Percentiles rank a stretch among this genome's conserved stretches.
Evolutionary conservation across 345 rosid species (phyloP).

Genomic region (Rhodamnia rubescens): DNA sequence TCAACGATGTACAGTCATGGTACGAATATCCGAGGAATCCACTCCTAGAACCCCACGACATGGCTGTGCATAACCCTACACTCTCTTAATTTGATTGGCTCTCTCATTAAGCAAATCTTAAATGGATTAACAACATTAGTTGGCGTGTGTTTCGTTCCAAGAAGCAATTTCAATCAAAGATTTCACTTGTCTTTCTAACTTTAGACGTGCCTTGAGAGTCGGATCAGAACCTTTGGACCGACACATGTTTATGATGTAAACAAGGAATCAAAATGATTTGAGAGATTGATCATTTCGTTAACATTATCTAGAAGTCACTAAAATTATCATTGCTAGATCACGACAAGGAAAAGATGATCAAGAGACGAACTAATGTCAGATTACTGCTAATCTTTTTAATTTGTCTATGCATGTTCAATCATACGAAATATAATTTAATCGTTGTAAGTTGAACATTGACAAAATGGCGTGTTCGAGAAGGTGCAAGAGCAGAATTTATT

Average conservation of each 20-base stretch:
- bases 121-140: background rate
- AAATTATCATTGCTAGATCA: background rate
- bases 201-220: background rate
- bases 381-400: background rate
- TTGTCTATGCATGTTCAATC: background rate
- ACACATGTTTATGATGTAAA: background rate
- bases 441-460: background rate
- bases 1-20: background rate
- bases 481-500: background rate
- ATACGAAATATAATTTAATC: background rate
- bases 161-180: background rate
- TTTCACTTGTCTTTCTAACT: background rate
- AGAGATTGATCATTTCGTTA: background rate
- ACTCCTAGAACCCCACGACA: background rate
- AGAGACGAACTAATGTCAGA: background rate
- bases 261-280: background rate
- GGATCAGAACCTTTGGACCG: background rate
- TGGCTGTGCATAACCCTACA: background rate
- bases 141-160: background rate
- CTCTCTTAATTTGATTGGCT: no score
- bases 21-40: background rate
- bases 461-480: background rate
- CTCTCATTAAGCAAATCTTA: no score
- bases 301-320: background rate
- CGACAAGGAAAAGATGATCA: background rate